Conservation (phyloP, 495 filamentous ascomycete genomes). For the Chaetomium tenue region DNA sequence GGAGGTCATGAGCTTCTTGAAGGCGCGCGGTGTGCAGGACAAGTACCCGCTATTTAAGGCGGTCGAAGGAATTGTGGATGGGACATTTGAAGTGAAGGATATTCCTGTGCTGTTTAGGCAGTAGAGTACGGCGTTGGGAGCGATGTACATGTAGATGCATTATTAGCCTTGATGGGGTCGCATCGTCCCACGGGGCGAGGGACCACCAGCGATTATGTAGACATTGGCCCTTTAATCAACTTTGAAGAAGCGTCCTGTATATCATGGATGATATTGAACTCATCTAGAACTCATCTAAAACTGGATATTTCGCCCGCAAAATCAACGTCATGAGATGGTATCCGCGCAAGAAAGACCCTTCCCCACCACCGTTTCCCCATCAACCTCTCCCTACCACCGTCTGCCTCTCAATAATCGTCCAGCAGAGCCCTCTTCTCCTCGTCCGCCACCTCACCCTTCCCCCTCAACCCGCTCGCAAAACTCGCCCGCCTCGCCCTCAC, state of each 20-base stretch:
- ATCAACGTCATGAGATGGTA: not conserved
- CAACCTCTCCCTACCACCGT: not conserved
- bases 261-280: not conserved
- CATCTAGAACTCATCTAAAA: not conserved
- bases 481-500: slow-evolving; percentile 10
- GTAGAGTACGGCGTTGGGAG: slow-evolving; percentile 1
- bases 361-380: not conserved
- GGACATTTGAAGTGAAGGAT: slow-evolving; percentile 58
- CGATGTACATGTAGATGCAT: not conserved
- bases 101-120: slow-evolving; percentile 58
- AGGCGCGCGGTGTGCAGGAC: slow-evolving; percentile 67
- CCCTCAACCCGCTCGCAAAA: slow-evolving; percentile 11
- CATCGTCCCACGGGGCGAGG: slow-evolving; percentile 20
- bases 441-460: slow-evolving; percentile 19
- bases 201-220: slow-evolving; percentile 10
- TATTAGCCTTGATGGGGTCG: not conserved
- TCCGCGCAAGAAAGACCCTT: too few species aligned
- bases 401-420: not conserved
- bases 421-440: slow-evolving; percentile 33
- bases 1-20: slow-evolving; percentile 87
- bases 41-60: slow-evolving; percentile 92
- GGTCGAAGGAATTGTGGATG: slow-evolving; percentile 66
- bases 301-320: not conserved
- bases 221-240: slow-evolving; percentile 3
- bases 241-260: not conserved